Conservation (phyloP, 176 grass and related monocot genomes). For the Puccinellia tenuiflora region DNA sequence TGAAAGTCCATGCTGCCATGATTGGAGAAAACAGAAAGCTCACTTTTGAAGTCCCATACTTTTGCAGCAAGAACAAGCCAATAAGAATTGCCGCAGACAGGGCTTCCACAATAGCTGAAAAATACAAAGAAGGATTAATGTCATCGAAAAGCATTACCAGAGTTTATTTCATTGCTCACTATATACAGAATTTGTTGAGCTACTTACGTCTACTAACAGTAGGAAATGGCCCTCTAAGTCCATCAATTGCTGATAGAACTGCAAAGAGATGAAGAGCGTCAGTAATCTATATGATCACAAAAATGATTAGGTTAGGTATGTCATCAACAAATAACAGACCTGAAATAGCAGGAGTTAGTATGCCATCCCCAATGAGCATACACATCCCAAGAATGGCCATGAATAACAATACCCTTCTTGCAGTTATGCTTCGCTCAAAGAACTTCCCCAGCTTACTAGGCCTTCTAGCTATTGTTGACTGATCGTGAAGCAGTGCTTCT, state of each 20-base stretch:
- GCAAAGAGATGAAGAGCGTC: not conserved
- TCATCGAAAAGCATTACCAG: not conserved
- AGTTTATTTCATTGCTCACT: not conserved
- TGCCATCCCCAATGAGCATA: constrained; percentile 88
- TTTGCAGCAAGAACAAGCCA: constrained; percentile 72
- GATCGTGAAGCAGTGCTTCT: constrained; percentile 13
- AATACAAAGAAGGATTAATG: constrained; percentile 1
- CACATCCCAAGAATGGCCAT: constrained; percentile 75
- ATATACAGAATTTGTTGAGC: not conserved
- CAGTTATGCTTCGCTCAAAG: constrained; percentile 57
- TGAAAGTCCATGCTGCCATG: constrained; percentile 81
- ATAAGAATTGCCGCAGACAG: constrained; percentile 66
- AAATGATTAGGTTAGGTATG: constrained; percentile 6
- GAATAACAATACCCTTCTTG: constrained; percentile 70
- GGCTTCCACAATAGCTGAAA: constrained; percentile 52
- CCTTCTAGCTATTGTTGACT: constrained; percentile 7
- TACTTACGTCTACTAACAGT: constrained; percentile 56
- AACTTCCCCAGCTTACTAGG: constrained; percentile 56
- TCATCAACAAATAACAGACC: constrained; percentile 19
- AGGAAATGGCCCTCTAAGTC: constrained; percentile 58
- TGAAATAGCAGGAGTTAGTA: constrained; percentile 88
- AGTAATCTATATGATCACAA: constrained; percentile 6
- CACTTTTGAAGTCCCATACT: constrained; percentile 74
- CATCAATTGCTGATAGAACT: constrained; percentile 76
- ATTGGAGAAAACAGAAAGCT: constrained; percentile 86